phyloP scores from a whole-genome alignment of 2,329 filamentous ascomycete genomes.

The Dissoconium aciculare region DNA sequence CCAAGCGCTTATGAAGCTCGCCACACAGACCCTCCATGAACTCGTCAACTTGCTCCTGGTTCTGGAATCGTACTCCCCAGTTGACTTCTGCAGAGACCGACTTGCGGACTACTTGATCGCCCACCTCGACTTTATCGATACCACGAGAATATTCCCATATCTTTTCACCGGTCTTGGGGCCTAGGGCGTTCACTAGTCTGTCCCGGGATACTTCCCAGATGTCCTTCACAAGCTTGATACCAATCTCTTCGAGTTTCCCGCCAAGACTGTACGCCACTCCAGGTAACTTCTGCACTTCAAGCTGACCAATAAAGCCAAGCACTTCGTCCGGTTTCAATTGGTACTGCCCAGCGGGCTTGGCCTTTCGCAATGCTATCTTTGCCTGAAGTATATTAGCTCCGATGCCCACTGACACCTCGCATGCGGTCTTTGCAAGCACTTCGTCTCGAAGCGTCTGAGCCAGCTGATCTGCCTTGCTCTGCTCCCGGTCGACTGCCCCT shows the following conservation, averaged over 20 bases:
- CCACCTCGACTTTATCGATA: slow-evolving; percentile 73
- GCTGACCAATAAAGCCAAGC: slow-evolving; percentile 57
- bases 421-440: slow-evolving; percentile 62
- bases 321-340: slow-evolving; percentile 73
- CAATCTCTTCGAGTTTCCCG: slow-evolving; percentile 74
- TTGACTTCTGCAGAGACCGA: slow-evolving; percentile 96
- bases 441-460: slow-evolving; percentile 50
- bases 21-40: slow-evolving; percentile 75
- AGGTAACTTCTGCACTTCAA: slow-evolving; percentile 69
- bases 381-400: slow-evolving; percentile 81
- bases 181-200: slow-evolving; percentile 54
- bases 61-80: slow-evolving; percentile 93
- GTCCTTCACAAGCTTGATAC: slow-evolving; percentile 69
- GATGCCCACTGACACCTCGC: slow-evolving; percentile 83
- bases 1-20: slow-evolving; percentile 65
- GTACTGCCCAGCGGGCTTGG: slow-evolving; percentile 86
- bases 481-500: slow-evolving; percentile 59
- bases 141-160: slow-evolving; percentile 82
- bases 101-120: slow-evolving; percentile 71
- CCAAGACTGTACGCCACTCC: slow-evolving; percentile 87
- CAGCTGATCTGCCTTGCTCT: slow-evolving; percentile 61
- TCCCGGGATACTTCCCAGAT: slow-evolving; percentile 65
- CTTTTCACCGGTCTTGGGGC: slow-evolving; percentile 84
- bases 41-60: slow-evolving; percentile 80
- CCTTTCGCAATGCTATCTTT: slow-evolving; percentile 77